Conservation (phyloP, 306 rosid species). For the Gastrolobium bilobum region DNA sequence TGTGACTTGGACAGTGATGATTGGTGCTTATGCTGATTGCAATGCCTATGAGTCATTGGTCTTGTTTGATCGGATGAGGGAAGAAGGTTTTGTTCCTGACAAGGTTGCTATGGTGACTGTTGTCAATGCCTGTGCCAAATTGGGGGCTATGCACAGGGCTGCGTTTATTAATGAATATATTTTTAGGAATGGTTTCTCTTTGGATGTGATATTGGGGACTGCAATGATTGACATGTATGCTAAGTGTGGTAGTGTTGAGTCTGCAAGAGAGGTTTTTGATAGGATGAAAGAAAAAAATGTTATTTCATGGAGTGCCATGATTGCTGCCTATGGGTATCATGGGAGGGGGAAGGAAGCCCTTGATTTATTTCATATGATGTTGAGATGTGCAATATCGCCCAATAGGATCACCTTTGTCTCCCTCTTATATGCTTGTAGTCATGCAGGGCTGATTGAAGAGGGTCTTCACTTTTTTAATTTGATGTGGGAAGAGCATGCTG, state of each 20-base stretch:
- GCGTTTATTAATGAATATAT: conserved; percentile 65
- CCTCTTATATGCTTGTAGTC: conserved; percentile 87
- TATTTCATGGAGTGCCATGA: conserved; percentile 88
- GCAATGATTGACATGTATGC: conserved; percentile 86
- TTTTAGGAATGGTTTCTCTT: conserved; percentile 52
- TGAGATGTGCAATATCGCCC: conserved; percentile 61
- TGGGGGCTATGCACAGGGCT: conserved; percentile 81
- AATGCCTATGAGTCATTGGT: conserved; percentile 67
- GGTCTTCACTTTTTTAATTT: conserved; percentile 64
- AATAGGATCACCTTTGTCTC: conserved; percentile 75
- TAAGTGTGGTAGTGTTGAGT: conserved; percentile 75
- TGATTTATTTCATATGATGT: conserved; percentile 69
- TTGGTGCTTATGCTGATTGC: conserved; percentile 67
- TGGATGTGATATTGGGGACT: conserved; percentile 78
- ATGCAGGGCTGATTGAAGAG: conserved; percentile 73
- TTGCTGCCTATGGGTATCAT: conserved; percentile 81
- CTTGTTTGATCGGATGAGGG: conserved; percentile 79
- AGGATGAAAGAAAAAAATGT: conserved; percentile 75
- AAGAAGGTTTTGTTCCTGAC: conserved; percentile 72
- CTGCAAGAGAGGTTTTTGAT: conserved; percentile 71
- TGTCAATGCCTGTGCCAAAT: conserved; percentile 79
- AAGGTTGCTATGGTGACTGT: conserved; percentile 74
- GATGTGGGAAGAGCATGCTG: conserved; percentile 69
- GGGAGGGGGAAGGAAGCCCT: conserved; percentile 76
- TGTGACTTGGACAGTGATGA: conserved; percentile 82